Percentiles rank a stretch among this genome's conserved stretches.
phyloP scores from a whole-genome alignment of 805 yeast species.

The Ogataea paradorogensis region DNA sequence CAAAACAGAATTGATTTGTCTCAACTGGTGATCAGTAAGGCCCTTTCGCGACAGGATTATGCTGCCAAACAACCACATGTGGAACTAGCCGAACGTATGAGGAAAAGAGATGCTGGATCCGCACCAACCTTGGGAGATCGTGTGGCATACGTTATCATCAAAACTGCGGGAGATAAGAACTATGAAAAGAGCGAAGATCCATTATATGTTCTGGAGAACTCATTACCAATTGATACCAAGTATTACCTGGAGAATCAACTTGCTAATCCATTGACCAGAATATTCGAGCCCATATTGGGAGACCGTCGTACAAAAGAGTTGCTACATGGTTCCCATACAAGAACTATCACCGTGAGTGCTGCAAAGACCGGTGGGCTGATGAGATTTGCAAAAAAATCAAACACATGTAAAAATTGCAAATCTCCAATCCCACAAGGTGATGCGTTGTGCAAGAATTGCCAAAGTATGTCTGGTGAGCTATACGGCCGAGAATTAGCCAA shows the following conservation, averaged over 20 bases:
- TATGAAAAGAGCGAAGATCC: conserved; percentile 98
- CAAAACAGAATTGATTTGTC: conserved; percentile 93
- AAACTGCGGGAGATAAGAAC: conserved; percentile 78
- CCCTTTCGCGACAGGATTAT: conserved; percentile 83
- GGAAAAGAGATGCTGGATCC: conserved; percentile 93
- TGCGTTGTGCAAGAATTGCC: conserved; percentile 72
- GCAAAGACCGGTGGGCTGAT: conserved; percentile 80
- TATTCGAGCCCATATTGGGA: conserved; percentile 93
- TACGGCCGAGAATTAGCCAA: conserved; percentile 79
- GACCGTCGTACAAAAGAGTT: conserved; percentile 77
- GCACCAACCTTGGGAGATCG: conserved; percentile 98
- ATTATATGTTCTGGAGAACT: conserved; percentile 83
- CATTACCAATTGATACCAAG: conserved; percentile 89
- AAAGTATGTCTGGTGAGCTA: conserved; percentile 65
- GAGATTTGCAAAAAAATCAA: conserved; percentile 88
- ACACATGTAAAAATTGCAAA: conserved; percentile 84
- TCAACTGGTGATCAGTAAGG: conserved; percentile 90
- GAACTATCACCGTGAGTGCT: conserved; percentile 69
- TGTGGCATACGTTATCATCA: conserved; percentile 92
- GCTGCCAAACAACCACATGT: conserved; percentile 97
- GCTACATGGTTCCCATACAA: conserved; percentile 79
- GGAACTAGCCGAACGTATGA: conserved; percentile 93
- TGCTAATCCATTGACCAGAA: conserved; percentile 87
- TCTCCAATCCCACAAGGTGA: conserved; percentile 61
- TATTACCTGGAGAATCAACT: conserved; percentile 91